Evolutionary conservation across 2,329 filamentous ascomycete genomes (phyloP), one percentile per base, ranked within the genome.

Genomic region (Trichophyton schoenleinii): DNA sequence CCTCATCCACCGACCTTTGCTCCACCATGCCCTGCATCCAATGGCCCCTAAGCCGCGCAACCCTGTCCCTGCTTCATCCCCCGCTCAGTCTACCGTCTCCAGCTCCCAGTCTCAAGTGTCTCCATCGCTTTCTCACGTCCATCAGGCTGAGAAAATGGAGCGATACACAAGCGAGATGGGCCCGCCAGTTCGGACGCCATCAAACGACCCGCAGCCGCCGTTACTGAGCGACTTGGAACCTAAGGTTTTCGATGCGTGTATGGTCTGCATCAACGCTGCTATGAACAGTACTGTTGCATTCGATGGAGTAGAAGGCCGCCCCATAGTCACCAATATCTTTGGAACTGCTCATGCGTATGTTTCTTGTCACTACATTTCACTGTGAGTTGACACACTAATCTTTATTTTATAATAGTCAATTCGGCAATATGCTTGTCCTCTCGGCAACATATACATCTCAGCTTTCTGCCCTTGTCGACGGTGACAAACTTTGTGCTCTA

Each of bases 301-400:
- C 70, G 83, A 88, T 70, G 79, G 80, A 1, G 78, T 82, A 15
- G 74, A 72, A 28, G 76, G 82, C 64, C 83, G 90, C 34, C 83
- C 88, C 7, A 87, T 96, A 59, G 86, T 97, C 61, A 97, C 92
- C n/a, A 97, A 96, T 68, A 86, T 96, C 25, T 95, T 96, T 74
- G 91, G 92, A 59, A 97, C 92, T 18, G 88, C 91, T 64, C 92
- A 96, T 79, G 91, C 92, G 89, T 95, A 88, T 83, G 89, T 84
- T 41, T 2, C 46, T 28, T 38, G 11, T 38, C 34, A 63, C 11
- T 6, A 25, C 36, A 13, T 55, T 18, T 11, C 20, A 57, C 59
- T 36, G 48, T 38, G 20, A 25, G 8, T 28, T 34, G 18, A 59
- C 38, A 75, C 63, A 48, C 60, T 42, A 61, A 61, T 61, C 22